Conservation (phyloP, 768 basidiomycete genomes). For the Saitozyma sp. region DNA sequence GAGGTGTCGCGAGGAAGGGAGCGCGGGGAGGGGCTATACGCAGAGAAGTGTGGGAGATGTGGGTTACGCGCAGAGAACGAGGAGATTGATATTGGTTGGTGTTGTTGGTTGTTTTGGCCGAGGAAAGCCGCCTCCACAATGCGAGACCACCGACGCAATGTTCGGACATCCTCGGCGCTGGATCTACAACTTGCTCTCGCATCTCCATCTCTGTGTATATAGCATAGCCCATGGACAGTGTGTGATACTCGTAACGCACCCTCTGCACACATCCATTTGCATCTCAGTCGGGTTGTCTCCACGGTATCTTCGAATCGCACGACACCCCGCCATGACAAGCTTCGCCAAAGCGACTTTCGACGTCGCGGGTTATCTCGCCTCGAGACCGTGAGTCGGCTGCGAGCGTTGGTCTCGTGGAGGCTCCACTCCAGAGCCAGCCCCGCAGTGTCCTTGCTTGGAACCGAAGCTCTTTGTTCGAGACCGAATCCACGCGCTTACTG, state of each 20-base stretch:
- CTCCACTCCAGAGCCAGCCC: too few species aligned
- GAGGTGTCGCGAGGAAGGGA: too few species aligned
- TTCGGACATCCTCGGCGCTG: too few species aligned
- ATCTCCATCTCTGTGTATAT: not conserved
- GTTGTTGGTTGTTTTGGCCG: not conserved
- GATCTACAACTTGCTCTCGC: too few species aligned
- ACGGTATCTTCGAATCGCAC: too few species aligned
- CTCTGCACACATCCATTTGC: not conserved
- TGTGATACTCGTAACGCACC: not conserved
- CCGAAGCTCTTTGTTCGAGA: too few species aligned
- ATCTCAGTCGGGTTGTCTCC: too few species aligned
- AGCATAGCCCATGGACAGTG: not conserved
- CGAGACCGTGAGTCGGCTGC: constrained; percentile 57
- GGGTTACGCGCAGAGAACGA: too few species aligned
- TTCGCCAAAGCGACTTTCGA: constrained; percentile 73
- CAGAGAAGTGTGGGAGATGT: too few species aligned
- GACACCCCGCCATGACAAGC: constrained; percentile 57
- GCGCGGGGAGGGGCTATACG: too few species aligned
- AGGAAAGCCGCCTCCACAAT: constrained; percentile 14
- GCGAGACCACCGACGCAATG: not conserved
- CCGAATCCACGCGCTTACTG: not conserved
- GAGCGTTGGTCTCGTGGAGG: not conserved
- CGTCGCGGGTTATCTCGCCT: constrained; percentile 65
- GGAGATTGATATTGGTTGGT: too few species aligned
- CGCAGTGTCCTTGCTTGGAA: too few species aligned